phyloP scores from a whole-genome alignment of 352 stramenopile genomes.

The Phytopythium chamaehyphon region DNA sequence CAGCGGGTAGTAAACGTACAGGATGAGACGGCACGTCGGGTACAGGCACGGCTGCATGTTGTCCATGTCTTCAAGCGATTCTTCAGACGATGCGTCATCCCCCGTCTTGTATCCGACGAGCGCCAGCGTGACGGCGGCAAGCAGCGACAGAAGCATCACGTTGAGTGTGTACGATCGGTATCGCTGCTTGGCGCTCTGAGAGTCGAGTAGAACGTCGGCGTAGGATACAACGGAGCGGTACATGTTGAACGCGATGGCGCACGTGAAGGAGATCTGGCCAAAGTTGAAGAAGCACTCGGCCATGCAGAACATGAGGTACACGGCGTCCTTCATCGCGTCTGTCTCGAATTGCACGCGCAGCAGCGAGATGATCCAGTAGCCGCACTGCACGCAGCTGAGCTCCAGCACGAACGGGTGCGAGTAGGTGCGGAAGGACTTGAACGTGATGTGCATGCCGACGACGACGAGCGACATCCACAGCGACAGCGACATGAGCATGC shows the following conservation, averaged over 20 bases:
- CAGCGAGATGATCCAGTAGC: constrained; percentile 69
- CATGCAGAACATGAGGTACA: constrained; percentile 63
- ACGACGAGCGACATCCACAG: constrained; percentile 75
- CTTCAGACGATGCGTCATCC: constrained; percentile 19
- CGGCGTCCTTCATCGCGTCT: constrained; percentile 29
- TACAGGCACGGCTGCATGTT: constrained; percentile 64
- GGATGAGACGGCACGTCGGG: constrained; percentile 57
- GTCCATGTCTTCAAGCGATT: constrained; percentile 28
- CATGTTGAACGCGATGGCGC: constrained; percentile 76
- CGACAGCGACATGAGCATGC: constrained; percentile 68
- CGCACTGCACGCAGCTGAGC: constrained; percentile 60
- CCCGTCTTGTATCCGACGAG: constrained; percentile 46
- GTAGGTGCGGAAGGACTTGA: constrained; percentile 72
- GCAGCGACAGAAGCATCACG: constrained; percentile 57
- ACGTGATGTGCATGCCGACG: constrained; percentile 70
- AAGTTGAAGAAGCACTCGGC: constrained; percentile 79
- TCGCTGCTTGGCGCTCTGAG: constrained; percentile 50
- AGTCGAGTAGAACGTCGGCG: constrained; percentile 66
- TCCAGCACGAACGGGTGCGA: constrained; percentile 66
- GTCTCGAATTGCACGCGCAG: constrained; percentile 57
- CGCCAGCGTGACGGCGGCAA: constrained; percentile 53
- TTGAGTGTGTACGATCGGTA: constrained; percentile 65
- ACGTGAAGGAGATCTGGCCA: constrained; percentile 76
- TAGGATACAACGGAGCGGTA: constrained; percentile 77
- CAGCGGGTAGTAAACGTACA: constrained; percentile 78